These are phyloP conservation scores for Vaccinium darrowii DNA, from an alignment of 148 eudicot genomes.

Conservation along the genomic window DNA sequence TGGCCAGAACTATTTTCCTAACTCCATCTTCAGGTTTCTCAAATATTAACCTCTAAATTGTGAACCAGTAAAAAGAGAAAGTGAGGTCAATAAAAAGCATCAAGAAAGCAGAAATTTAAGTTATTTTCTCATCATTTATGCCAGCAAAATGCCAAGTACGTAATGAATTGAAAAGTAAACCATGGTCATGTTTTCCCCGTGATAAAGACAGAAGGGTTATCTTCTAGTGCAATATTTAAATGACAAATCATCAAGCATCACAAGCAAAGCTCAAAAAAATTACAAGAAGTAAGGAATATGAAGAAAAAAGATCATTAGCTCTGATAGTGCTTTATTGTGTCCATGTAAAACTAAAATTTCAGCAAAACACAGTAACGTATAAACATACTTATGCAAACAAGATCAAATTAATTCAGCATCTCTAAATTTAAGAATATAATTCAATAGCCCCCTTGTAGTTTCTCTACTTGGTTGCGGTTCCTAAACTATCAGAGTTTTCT, in stretches of 20 bases:
- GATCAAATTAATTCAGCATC: not conserved
- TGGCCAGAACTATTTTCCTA: constrained; percentile 93
- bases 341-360: not conserved
- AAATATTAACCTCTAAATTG: constrained; percentile 79
- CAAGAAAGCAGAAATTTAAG: not conserved
- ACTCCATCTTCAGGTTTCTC: constrained; percentile 89
- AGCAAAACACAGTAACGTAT: not conserved
- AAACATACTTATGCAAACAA: not conserved
- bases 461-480: not conserved
- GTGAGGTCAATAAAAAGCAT: constrained; percentile 10
- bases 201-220: not conserved
- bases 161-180: not conserved
- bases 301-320: not conserved
- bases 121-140: not conserved
- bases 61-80: constrained; percentile 23
- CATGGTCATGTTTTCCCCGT: not conserved
- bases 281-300: not conserved
- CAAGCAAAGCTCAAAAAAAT: not conserved
- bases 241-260: not conserved
- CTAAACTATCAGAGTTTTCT: not conserved
- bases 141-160: not conserved
- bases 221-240: not conserved
- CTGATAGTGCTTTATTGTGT: not conserved
- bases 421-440: not conserved
- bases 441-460: not conserved